Conservation (phyloP, 306 rosid genomes). For the Abrus pulchellus region DNA sequence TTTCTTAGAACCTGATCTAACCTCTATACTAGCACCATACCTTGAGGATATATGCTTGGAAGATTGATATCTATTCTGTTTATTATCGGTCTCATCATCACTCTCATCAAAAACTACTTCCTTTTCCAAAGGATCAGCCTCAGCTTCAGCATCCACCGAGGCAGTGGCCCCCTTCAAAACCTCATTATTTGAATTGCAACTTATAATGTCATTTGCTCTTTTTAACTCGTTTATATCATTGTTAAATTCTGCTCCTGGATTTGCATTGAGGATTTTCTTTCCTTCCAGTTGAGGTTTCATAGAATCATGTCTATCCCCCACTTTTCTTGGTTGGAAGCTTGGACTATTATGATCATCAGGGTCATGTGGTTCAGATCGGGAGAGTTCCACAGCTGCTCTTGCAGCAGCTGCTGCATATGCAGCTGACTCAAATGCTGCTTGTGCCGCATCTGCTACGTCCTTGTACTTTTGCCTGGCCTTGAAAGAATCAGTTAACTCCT, state of each 20-base stretch:
- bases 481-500: constrained; percentile 58
- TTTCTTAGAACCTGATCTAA: constrained; percentile 40
- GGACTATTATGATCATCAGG: constrained; percentile 64
- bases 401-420: constrained; percentile 94
- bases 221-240: constrained; percentile 40
- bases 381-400: constrained; percentile 84
- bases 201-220: constrained; percentile 48
- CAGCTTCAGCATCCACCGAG: constrained; percentile 39
- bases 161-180: constrained; percentile 36
- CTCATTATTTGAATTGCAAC: constrained; percentile 54
- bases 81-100: constrained; percentile 52
- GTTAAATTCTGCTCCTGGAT: constrained; percentile 34
- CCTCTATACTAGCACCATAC: constrained; percentile 49
- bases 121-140: constrained; percentile 47
- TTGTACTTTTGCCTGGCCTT: constrained; percentile 63
- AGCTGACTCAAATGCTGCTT: constrained; percentile 96
- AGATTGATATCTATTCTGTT: constrained; percentile 44
- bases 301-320: constrained; percentile 40
- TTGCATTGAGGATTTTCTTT: constrained; percentile 47
- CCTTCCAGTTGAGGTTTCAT: constrained; percentile 45
- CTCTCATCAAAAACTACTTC: constrained; percentile 62
- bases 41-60: constrained; percentile 47
- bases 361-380: constrained; percentile 65
- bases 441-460: constrained; percentile 91
- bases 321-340: constrained; percentile 42